Evolutionary conservation across 2,329 filamentous ascomycete genomes (phyloP).

Genomic region (Didymella sp.): DNA sequence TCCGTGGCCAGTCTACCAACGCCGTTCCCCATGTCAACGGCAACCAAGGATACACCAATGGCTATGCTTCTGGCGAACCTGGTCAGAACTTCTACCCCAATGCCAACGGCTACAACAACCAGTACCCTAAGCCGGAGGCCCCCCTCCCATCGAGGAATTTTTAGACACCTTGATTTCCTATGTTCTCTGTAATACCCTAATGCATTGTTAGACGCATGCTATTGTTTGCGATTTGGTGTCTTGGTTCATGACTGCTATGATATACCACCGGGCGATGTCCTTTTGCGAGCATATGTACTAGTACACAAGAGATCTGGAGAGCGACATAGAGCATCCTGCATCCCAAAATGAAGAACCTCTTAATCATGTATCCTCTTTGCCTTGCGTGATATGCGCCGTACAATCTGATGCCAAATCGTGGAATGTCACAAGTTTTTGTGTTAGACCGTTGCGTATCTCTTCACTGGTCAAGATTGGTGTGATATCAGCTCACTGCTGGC

Average conservation of each 20-base stretch:
- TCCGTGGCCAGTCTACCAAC: constrained; percentile 27
- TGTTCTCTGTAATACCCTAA: constrained; percentile 14
- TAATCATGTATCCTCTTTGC: not conserved
- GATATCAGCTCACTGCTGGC: not conserved
- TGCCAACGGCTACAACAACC: constrained; percentile 25
- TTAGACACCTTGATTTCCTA: constrained; percentile 21
- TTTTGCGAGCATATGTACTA: not conserved
- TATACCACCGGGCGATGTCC: not conserved
- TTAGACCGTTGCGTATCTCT: too few species aligned
- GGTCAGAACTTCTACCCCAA: constrained; percentile 30
- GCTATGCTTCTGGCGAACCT: constrained; percentile 22
- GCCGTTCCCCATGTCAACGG: constrained; percentile 20
- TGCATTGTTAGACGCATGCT: constrained; percentile 11
- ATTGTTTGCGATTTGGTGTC: not conserved
- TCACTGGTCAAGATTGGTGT: too few species aligned
- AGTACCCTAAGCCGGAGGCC: constrained; percentile 31
- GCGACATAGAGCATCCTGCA: not conserved
- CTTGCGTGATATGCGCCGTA: not conserved
- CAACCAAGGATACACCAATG: constrained; percentile 31
- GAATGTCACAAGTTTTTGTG: not conserved
- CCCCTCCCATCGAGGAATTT: constrained; percentile 40
- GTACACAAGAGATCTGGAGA: not conserved
- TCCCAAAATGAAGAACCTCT: not conserved
- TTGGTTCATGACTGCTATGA: not conserved
- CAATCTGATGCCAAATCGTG: not conserved